Evolutionary conservation across 1,284 basidiomycete genomes (phyloP).

Genomic region (Cryptococcus amylolentus): DNA sequence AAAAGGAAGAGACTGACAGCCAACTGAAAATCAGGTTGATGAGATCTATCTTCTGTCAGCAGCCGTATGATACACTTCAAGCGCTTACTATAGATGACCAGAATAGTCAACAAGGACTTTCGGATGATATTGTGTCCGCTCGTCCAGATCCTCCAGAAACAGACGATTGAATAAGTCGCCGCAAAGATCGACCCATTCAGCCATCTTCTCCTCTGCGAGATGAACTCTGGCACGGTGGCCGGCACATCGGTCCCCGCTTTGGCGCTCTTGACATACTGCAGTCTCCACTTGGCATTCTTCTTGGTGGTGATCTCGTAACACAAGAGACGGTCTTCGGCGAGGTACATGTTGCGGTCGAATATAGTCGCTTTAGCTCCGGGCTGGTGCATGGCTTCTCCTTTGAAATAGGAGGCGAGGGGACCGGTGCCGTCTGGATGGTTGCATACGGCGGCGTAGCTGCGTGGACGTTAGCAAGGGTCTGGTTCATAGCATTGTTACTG

Average conservation of each 20-base stretch:
- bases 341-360: constrained; percentile 79
- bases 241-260: constrained; percentile 86
- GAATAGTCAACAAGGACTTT: constrained; percentile 70
- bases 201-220: constrained; percentile 86
- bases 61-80: neutral
- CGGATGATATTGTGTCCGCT: constrained; percentile 85
- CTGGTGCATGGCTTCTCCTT: constrained; percentile 75
- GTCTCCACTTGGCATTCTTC: constrained; percentile 54
- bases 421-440: constrained; percentile 79
- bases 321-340: constrained; percentile 58
- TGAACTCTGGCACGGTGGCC: constrained; percentile 71
- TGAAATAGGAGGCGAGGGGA: constrained; percentile 86
- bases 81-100: constrained; percentile 43
- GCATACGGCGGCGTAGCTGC: constrained; percentile 72
- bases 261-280: constrained; percentile 87
- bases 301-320: constrained; percentile 45
- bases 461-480: neutral
- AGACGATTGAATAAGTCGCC: constrained; percentile 77
- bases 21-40: constrained; percentile 45
- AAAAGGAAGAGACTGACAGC: constrained; percentile 71
- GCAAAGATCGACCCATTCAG: constrained; percentile 69
- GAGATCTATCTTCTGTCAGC: constrained; percentile 20
- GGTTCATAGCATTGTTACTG: neutral
- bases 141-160: constrained; percentile 81
- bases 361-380: constrained; percentile 43